Base-by-base conservation (phyloP, 129 eudicot genomes). In the Ambrosia artemisiifolia region DNA sequence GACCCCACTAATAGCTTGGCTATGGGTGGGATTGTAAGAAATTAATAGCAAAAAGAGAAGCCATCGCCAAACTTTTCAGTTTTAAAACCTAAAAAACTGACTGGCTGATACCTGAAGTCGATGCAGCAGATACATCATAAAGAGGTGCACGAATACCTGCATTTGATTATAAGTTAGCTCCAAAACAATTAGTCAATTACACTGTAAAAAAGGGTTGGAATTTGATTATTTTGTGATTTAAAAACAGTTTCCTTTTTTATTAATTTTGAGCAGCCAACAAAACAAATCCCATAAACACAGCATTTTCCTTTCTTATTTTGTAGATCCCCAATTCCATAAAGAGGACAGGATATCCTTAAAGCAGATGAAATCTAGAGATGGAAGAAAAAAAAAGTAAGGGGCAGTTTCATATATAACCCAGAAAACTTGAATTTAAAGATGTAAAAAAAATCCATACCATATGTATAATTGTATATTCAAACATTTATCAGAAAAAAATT, bases 141-240 rank as follows among this genome's bases (percentile, higher is more conserved):
- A 95, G 63, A 95, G 92, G 79, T 95, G 99, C 79, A 95, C 97
- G 69, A 95, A 95, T 24, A 95, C 95, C 99, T 95, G 99, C 55
- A 68, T 36, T 66, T 69, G 9, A 18, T 49, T 53, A 54, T 2
- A 4, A 68, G 34, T 77, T 14, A 60, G 14, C 40, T 78, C 74
- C 56, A 20, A 49, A 70, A 56, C 42, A 53, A 35, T 63, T 32
- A 74, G 50, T n/a, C n/a, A n/a, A n/a, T n/a, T n/a, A n/a, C 7
- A 35, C 35, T 20, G 17, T 62, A 16, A 38, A 65, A 5, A 11
- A 53, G 38, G 40, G 30, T 24, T 10, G 30, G 19, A 33, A 12
- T 44, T 11, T 11, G n/a, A 20, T 71, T 8, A 64, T 12, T 74
- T 20, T 64, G 17, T 2, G 4, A 63, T 46, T 46, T 46, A 11